A percentile compares a stretch with the other conserved stretches of the same genome.
Evolutionary conservation across 2,329 filamentous ascomycete species (phyloP).

Genomic region (Colletotrichum eleusines): DNA sequence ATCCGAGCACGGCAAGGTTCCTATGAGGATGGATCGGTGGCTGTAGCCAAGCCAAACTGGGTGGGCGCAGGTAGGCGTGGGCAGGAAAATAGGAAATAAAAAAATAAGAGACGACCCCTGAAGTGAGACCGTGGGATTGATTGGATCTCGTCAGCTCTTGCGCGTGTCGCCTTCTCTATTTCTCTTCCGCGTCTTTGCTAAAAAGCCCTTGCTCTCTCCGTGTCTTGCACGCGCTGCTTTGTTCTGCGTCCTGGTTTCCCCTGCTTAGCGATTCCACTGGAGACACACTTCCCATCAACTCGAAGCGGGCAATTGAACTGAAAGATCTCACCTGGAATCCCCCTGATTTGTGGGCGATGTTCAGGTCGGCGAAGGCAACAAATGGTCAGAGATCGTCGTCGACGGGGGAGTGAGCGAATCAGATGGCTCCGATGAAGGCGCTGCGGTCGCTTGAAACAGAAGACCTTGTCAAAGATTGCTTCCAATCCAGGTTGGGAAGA

Average conservation of each 20-base stretch:
- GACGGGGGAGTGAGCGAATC: slow-evolving; percentile 21
- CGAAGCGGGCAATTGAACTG: slow-evolving; percentile 1
- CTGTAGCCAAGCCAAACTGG: slow-evolving; percentile 37
- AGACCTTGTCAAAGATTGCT: background rate
- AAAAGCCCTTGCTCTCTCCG: slow-evolving; percentile 15
- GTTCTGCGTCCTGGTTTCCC: slow-evolving; percentile 6
- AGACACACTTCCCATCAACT: background rate
- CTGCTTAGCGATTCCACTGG: slow-evolving; percentile 28
- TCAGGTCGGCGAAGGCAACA: slow-evolving; percentile 23
- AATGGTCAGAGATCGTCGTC: slow-evolving; percentile 34
- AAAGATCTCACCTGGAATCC: slow-evolving; percentile 24
- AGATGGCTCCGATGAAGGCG: background rate
- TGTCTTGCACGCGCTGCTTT: slow-evolving; percentile 15
- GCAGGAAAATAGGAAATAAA: slow-evolving; percentile 22
- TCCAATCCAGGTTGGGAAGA: background rate
- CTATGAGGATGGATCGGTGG: slow-evolving; percentile 20
- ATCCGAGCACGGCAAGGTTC: slow-evolving; percentile 39
- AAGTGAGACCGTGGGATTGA: slow-evolving; percentile 33
- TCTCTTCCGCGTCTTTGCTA: slow-evolving; percentile 9
- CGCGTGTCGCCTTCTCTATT: slow-evolving; percentile 11
- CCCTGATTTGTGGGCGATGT: background rate
- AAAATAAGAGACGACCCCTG: slow-evolving; percentile 27
- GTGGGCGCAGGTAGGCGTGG: background rate
- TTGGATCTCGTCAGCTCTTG: slow-evolving; percentile 32
- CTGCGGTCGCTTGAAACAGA: slow-evolving; percentile 10